Base-by-base conservation (phyloP, 805 yeast genomes). In the Hanseniaspora occidentalis region DNA sequence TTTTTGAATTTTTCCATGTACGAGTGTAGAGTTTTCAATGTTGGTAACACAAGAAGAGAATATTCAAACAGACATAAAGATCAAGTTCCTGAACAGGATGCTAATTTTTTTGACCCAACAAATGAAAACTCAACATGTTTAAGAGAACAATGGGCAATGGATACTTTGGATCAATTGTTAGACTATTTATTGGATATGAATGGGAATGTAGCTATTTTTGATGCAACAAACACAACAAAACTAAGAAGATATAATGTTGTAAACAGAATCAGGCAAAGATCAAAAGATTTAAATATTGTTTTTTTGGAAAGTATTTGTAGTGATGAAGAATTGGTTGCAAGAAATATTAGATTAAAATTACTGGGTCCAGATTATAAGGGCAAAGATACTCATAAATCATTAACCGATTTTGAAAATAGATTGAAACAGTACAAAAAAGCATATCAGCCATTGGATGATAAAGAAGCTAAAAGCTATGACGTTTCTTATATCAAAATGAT, bases 111-210 rank as follows among this genome's bases (percentile, higher is more conserved):
- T 62, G 72, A 79, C 25, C 96, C 97, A 0, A 77, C 74, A 40
- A 85, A 92, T 57, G 60, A 66, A 31, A 64, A 72, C 11, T 75
- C 80, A 14, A 74, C 74, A 3, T 65, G 69, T 24, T 64, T 85
- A 35, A 72, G 97, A 45, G 96, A 89, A 53, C 73, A 81, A 57
- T 92, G 97, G 97, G 98, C 98, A 0, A 78, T 81, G 76, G 95
- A 89, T 47, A 89, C 98, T 0, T 64, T 89, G 43, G 89, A 85
- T 45, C 82, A 80, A 51, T 61, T 89, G 41, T 64, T 89, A 26
- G 89, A 88, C 49, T 88, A 84, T 60, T 71, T 92, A 4, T 57
- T 86, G 37, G 69, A 74, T 11, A 94, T 85, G 0, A 75, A 78
- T 24, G 97, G 97, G 2, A 77, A 88, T 5, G 96, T 89, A 7